These are phyloP conservation scores for Coleophoma crateriformis DNA, from an alignment of 2,329 filamentous ascomycete genomes.

Conservation along the genomic window DNA sequence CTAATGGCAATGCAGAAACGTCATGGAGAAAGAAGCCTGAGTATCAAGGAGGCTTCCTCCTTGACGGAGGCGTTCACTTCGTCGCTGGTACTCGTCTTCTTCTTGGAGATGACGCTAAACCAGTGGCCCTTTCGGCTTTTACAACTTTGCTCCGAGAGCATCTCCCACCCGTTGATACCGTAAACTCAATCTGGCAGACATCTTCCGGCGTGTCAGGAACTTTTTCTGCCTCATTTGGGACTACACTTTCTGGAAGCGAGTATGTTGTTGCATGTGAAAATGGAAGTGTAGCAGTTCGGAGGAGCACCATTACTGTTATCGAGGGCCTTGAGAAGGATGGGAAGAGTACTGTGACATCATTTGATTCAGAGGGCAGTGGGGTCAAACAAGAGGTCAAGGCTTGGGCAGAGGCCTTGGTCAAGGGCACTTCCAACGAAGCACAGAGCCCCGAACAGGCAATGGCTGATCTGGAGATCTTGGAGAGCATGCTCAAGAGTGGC, in stretches of 20 bases:
- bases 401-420: conserved; percentile 21
- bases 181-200: conserved; percentile 26
- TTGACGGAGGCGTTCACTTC: conserved; percentile 73
- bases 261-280: conserved; percentile 25
- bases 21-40: conserved; percentile 62
- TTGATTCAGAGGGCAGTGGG: conserved; percentile 21
- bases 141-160: conserved; percentile 21
- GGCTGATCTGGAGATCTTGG: conserved; percentile 24
- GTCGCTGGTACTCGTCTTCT: conserved; percentile 57
- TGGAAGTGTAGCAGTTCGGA: conserved; percentile 20
- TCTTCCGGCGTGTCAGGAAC: conserved; percentile 24
- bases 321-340: conserved; percentile 19
- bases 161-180: conserved; percentile 25
- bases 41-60: conserved; percentile 70
- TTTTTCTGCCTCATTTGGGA: conserved; percentile 24
- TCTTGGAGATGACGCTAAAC: conserved; percentile 33
- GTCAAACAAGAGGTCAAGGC: conserved; percentile 24
- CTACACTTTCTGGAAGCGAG: conserved; percentile 21
- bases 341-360: conserved; percentile 17
- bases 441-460: conserved; percentile 20
- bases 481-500: conserved; percentile 28
- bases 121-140: conserved; percentile 18
- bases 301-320: conserved; percentile 20
- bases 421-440: conserved; percentile 15
- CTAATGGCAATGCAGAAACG: conserved; percentile 31